phyloP scores from a whole-genome alignment of 352 stramenopile genomes.

The Phytopythium vexans region DNA sequence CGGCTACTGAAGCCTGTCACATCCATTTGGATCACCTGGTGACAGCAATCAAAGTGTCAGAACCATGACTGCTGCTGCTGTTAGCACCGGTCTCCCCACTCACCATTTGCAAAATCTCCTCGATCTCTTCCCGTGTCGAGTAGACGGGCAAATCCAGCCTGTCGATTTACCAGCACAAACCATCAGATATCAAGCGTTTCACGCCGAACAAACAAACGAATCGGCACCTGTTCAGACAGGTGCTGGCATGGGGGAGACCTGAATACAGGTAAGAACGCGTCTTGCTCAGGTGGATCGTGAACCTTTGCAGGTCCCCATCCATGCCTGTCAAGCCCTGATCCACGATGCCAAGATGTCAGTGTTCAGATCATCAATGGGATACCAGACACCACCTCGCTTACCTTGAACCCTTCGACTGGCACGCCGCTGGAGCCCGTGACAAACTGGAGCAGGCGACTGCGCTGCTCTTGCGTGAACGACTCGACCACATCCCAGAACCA shows the following conservation, averaged over 20 bases:
- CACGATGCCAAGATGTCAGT: slow-evolving; percentile 1
- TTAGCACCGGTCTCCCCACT: no score
- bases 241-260: slow-evolving; percentile 70
- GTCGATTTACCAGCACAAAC: slow-evolving; percentile 8
- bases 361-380: background rate
- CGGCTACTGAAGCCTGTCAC: slow-evolving; percentile 75
- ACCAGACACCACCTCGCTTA: slow-evolving; percentile 2
- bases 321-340: slow-evolving; percentile 62
- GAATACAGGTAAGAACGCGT: slow-evolving; percentile 41
- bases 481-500: slow-evolving; percentile 85
- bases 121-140: slow-evolving; percentile 84
- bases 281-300: slow-evolving; percentile 69
- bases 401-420: slow-evolving; percentile 78
- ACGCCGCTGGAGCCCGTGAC: slow-evolving; percentile 80
- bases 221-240: slow-evolving; percentile 73
- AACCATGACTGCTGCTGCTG: slow-evolving; percentile 4
- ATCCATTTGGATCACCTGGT: slow-evolving; percentile 65
- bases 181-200: slow-evolving; percentile 2
- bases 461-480: slow-evolving; percentile 49
- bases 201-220: background rate
- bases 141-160: slow-evolving; percentile 81
- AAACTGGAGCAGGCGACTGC: slow-evolving; percentile 77
- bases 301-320: slow-evolving; percentile 66
- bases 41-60: background rate
- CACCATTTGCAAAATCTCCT: slow-evolving; percentile 92